phyloP scores from a whole-genome alignment of 2,329 filamentous ascomycete species.

The Lachnellula occidentalis region DNA sequence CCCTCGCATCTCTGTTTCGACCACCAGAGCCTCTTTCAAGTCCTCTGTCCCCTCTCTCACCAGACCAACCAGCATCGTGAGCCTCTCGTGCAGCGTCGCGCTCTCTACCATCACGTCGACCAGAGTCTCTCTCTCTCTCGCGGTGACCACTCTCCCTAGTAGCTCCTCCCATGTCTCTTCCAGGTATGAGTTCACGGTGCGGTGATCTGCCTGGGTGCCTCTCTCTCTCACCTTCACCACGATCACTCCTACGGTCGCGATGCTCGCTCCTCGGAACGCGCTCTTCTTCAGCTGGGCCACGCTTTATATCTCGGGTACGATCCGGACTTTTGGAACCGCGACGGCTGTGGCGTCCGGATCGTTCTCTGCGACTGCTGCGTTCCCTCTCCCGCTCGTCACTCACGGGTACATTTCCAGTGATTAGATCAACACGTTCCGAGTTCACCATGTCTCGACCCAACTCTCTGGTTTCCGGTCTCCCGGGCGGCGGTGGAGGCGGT shows the following conservation, averaged over 20 bases:
- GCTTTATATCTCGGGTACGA: conserved; percentile 27
- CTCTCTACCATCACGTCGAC: conserved; percentile 21
- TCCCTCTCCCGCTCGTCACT: conserved; percentile 24
- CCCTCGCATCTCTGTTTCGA: conserved; percentile 16
- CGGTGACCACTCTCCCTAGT: conserved; percentile 4
- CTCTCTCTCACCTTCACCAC: conserved; percentile 20
- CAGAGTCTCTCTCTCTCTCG: conserved; percentile 17
- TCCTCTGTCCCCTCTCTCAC: conserved; percentile 19
- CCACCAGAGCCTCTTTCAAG: conserved; percentile 15
- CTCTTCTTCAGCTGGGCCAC: conserved; percentile 24
- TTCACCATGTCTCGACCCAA: conserved; percentile 22
- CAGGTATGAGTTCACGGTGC: conserved; percentile 8
- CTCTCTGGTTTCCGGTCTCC: conserved; percentile 21
- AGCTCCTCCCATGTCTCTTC: conserved; percentile 2
- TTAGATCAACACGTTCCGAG: conserved; percentile 26
- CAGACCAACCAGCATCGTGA: conserved; percentile 20
- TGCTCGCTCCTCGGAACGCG: conserved; percentile 23
- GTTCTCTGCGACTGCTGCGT: conserved; percentile 26
- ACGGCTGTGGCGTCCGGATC: conserved; percentile 29
- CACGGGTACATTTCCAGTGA: conserved; percentile 17
- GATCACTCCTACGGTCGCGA: conserved; percentile 22
- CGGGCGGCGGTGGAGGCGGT: conserved; percentile 42
- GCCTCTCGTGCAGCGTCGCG: conserved; percentile 16
- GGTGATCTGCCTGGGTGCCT: conserved; percentile 16
- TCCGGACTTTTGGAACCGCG: conserved; percentile 27